Evolutionary conservation across 305 asterid genomes (phyloP).

Genomic region (Fraxinus dipetala): DNA sequence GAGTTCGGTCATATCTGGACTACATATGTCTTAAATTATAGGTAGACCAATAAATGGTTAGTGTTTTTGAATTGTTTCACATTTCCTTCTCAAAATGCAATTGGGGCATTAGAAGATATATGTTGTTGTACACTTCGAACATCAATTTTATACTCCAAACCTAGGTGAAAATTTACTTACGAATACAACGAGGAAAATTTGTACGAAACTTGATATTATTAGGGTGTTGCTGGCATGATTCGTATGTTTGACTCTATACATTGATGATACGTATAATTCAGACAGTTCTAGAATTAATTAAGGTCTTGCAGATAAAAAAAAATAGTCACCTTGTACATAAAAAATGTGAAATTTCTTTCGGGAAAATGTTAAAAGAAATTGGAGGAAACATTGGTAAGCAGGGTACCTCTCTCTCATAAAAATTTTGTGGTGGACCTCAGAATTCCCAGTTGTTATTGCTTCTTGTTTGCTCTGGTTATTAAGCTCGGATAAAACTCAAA

Average conservation of each 20-base stretch:
- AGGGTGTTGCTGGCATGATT: constrained; percentile 7
- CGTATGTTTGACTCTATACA: constrained; percentile 16
- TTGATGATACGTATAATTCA: constrained; percentile 16
- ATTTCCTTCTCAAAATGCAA: neutral
- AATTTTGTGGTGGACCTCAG: neutral
- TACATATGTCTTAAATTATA: neutral
- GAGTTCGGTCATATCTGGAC: neutral
- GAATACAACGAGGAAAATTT: constrained; percentile 12
- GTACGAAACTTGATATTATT: constrained; percentile 9
- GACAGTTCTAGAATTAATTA: neutral
- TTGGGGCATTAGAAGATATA: constrained; percentile 22
- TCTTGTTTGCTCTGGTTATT: neutral
- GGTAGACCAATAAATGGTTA: neutral
- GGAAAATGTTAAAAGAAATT: neutral
- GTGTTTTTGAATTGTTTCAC: neutral
- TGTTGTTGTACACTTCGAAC: constrained; percentile 17
- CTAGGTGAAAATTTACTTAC: constrained; percentile 7
- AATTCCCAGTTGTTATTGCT: neutral
- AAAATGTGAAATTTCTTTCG: neutral
- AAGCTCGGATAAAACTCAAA: neutral
- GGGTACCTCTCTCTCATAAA: neutral
- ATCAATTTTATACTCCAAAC: constrained; percentile 6
- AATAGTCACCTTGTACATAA: neutral
- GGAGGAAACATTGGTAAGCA: neutral
- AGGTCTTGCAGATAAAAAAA: neutral